Percentiles rank a stretch among this genome's conserved stretches.
Conservation (phyloP, 495 filamentous ascomycete genomes). For the Copromyces sp. region DNA sequence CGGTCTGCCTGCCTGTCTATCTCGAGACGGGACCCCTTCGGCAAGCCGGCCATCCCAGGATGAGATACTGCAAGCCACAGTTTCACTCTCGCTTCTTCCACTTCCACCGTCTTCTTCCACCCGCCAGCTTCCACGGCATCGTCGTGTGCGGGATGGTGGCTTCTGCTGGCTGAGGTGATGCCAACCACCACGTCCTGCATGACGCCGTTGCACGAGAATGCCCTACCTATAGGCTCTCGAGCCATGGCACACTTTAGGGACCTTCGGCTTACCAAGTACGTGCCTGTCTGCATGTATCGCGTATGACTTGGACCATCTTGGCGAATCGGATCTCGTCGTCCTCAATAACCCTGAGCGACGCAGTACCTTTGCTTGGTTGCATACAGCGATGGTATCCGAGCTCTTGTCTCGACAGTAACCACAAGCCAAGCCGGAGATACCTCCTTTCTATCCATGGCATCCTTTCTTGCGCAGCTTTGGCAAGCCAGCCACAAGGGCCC, state of each 20-base stretch:
- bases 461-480: neutral
- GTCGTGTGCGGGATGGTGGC: neutral
- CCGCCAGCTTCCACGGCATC: neutral
- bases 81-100: neutral
- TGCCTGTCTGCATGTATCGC: neutral
- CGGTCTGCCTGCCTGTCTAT: neutral
- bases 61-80: neutral
- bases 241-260: neutral
- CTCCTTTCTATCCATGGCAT: neutral
- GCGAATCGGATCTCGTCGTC: neutral
- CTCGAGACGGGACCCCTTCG: neutral
- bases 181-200: neutral
- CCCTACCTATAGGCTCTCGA: neutral
- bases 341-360: neutral
- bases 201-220: neutral
- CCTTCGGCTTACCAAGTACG: neutral
- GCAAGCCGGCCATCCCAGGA: neutral
- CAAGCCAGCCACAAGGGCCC: neutral
- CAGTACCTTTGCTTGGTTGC: neutral
- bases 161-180: neutral
- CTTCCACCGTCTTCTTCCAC: neutral
- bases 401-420: neutral
- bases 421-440: neutral
- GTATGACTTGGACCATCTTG: neutral
- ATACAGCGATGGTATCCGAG: neutral